Evolutionary conservation across 306 rosid species (phyloP).

Genomic region (Geum urbanum): DNA sequence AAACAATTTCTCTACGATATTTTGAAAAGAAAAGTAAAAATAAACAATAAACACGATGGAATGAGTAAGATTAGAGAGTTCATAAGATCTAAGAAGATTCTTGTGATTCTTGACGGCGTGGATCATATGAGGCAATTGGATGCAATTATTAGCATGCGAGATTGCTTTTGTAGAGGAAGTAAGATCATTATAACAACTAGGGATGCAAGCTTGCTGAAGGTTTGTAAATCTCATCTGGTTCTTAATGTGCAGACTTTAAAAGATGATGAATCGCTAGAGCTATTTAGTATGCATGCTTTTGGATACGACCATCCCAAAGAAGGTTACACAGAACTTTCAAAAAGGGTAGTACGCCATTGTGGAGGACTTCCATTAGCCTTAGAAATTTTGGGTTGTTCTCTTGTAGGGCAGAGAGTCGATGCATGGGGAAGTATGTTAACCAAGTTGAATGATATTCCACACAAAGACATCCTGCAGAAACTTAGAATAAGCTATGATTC

Average conservation of each 20-base stretch:
- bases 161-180: background rate
- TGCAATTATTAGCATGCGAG: background rate
- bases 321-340: background rate
- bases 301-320: background rate
- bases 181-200: slow-evolving; percentile 4
- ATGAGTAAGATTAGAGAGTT: background rate
- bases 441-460: background rate
- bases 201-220: background rate
- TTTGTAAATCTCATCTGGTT: background rate
- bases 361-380: slow-evolving; percentile 9
- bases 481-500: background rate
- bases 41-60: background rate
- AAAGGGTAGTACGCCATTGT: background rate
- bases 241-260: background rate
- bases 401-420: background rate
- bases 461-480: background rate
- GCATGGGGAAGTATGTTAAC: background rate
- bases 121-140: slow-evolving; percentile 3
- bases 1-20: background rate
- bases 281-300: slow-evolving; percentile 11
- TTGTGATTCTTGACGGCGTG: background rate
- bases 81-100: background rate
- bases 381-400: background rate
- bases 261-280: background rate
- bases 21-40: background rate